Evolutionary conservation across 2,329 filamentous ascomycete species (phyloP).

Genomic region (Periconia sp.): DNA sequence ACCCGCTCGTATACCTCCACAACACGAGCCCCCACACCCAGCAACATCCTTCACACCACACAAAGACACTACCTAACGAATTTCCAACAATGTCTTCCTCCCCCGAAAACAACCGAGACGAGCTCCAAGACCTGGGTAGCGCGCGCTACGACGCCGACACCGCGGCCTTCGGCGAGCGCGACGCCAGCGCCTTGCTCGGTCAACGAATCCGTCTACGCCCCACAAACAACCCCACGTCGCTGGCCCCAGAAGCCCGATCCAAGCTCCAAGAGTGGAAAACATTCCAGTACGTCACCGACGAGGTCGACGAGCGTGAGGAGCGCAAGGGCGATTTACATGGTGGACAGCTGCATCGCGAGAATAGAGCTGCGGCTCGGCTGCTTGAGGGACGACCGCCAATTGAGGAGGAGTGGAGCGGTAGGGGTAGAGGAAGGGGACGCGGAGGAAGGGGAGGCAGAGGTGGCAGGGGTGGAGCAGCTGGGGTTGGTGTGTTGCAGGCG

Average conservation of each 20-base stretch:
- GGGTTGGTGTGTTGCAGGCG: not conserved
- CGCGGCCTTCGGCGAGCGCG: slow-evolving; percentile 31
- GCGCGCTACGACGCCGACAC: slow-evolving; percentile 33
- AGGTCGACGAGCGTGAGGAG: slow-evolving; percentile 28
- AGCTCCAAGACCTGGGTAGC: slow-evolving; percentile 32
- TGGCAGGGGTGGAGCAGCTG: not conserved
- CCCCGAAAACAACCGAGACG: slow-evolving; percentile 16
- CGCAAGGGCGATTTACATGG: slow-evolving; percentile 39
- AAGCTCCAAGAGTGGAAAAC: slow-evolving; percentile 26
- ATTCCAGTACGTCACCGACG: slow-evolving; percentile 27
- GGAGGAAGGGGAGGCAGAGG: slow-evolving; percentile 3
- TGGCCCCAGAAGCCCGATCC: slow-evolving; percentile 29
- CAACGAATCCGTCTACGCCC: slow-evolving; percentile 14
- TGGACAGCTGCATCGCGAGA: slow-evolving; percentile 36
- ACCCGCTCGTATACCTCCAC: too few species aligned
- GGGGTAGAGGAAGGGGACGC: slow-evolving; percentile 5
- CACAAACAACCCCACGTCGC: slow-evolving; percentile 24
- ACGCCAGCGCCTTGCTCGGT: slow-evolving; percentile 20
- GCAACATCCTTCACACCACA: not conserved
- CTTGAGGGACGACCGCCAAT: not conserved
- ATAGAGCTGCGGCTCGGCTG: slow-evolving; percentile 22
- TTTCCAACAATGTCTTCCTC: not conserved
- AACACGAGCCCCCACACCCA: too few species aligned
- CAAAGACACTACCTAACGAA: not conserved
- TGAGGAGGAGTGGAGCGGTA: not conserved